Base-by-base conservation (phyloP, 805 yeast genomes). In the Nakazawaea holstii region DNA sequence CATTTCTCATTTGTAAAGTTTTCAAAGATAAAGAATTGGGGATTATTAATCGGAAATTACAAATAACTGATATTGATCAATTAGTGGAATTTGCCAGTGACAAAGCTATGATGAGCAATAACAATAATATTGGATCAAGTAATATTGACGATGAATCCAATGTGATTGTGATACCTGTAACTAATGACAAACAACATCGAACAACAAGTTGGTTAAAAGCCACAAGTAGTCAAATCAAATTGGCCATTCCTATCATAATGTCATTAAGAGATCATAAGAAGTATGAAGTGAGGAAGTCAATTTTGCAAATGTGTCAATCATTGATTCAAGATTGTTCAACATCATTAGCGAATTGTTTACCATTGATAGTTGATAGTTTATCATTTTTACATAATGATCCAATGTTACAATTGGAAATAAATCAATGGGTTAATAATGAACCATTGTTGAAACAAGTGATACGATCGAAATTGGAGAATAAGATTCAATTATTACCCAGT, bases 181-280 rank as follows among this genome's bases (percentile, higher is more conserved):
- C 35, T 15, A 30, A 20, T 1, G 48, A 46, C 8, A 56, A 54
- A 17, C 29, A 43, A 5, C 65, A 60, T 51, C 64, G 86, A 55
- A 71, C 77, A 4, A 65, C 65, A 6, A 54, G 72, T 13, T 82
- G 88, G 88, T 57, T 80, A n/a, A 65, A 59, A 11, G 80, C 74
- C 0, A 79, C 85, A 0, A 61, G 74, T 4, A 55, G 60, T 14
- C 87, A 82, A 54, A 64, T 80, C 2, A 64, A 66, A 41, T 59
- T 70, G 14, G 78, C 83, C 0, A 49, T 82, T 6, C 59, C 65
- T 24, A 54, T 67, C 2, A 60, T 75, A 24, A 37, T 58, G 13
- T 54, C 52, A 15, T 41, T 66, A 1, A 46, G 59, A 26, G 46
- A 35, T 2, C 67, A 66, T 48, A 55, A 58, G 1, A 65, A 67